Evolutionary conservation across 2,329 filamentous ascomycete genomes (phyloP).

Genomic region (Sclerotinia spermophila): DNA sequence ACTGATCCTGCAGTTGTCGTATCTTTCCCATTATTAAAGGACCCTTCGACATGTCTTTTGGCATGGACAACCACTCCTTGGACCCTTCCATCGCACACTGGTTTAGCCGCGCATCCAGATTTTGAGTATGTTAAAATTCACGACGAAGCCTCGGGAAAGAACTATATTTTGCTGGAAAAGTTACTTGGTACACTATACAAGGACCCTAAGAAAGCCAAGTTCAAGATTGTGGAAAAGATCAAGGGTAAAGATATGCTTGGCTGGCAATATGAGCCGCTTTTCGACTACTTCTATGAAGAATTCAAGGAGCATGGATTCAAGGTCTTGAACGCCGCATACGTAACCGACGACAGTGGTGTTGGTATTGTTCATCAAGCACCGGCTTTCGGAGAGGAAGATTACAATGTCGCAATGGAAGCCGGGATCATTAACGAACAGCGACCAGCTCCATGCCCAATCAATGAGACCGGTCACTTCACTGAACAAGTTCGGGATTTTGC

Average conservation of each 20-base stretch:
- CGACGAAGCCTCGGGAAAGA: slow-evolving; percentile 76
- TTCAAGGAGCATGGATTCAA: slow-evolving; percentile 83
- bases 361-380: slow-evolving; percentile 93
- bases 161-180: slow-evolving; percentile 81
- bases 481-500: slow-evolving; percentile 73
- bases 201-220: slow-evolving; percentile 93
- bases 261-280: slow-evolving; percentile 85
- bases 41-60: slow-evolving; percentile 70
- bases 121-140: slow-evolving; percentile 85
- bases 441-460: slow-evolving; percentile 85
- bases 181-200: slow-evolving; percentile 83
- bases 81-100: slow-evolving; percentile 80
- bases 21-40: slow-evolving; percentile 76
- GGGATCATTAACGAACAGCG: slow-evolving; percentile 75
- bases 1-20: slow-evolving; percentile 89
- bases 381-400: slow-evolving; percentile 95
- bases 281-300: slow-evolving; percentile 84
- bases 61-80: slow-evolving; percentile 51
- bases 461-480: slow-evolving; percentile 77
- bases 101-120: slow-evolving; percentile 72
- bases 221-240: slow-evolving; percentile 73
- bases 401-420: slow-evolving; percentile 71
- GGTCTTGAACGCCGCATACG: slow-evolving; percentile 79
- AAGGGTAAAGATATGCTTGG: slow-evolving; percentile 75
- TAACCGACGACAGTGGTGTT: slow-evolving; percentile 84